These are phyloP conservation scores for Penicillium mononematosum DNA, from an alignment of 495 filamentous ascomycete genomes.

Conservation along the genomic window DNA sequence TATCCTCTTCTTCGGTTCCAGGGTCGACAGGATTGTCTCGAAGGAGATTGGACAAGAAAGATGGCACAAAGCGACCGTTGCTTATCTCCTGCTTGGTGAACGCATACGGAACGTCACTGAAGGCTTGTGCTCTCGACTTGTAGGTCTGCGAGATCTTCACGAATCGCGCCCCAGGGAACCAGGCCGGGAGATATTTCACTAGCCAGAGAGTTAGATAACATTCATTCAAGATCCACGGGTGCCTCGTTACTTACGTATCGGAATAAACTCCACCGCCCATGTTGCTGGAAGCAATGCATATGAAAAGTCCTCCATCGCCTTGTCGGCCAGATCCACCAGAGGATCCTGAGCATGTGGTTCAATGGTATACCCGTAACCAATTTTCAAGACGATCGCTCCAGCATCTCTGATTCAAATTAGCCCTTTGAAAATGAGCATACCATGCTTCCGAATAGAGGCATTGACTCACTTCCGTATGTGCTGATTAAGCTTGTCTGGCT, in stretches of 20 bases:
- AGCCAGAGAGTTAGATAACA: neutral
- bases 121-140: constrained; percentile 20
- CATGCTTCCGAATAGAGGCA: neutral
- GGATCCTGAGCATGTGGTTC: constrained; percentile 43
- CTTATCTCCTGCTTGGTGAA: constrained; percentile 49
- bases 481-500: constrained; percentile 33
- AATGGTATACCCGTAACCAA: constrained; percentile 50
- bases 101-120: constrained; percentile 36
- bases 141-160: constrained; percentile 35
- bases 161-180: constrained; percentile 51
- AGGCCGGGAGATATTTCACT: constrained; percentile 46
- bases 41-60: constrained; percentile 40
- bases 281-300: constrained; percentile 42
- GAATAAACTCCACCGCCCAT: constrained; percentile 48
- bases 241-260: constrained; percentile 16
- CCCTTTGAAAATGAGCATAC: neutral
- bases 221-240: too few relatives aligned
- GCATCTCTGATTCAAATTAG: constrained; percentile 29
- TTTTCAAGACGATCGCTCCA: constrained; percentile 48
- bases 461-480: constrained; percentile 37
- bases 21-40: constrained; percentile 20
- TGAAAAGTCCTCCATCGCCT: constrained; percentile 45
- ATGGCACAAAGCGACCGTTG: constrained; percentile 27
- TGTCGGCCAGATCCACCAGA: constrained; percentile 40
- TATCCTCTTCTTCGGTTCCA: constrained; percentile 28